A percentile compares a stretch with the other conserved stretches of the same genome.
Evolutionary conservation across 1,284 basidiomycete species (phyloP).

Genomic region (Crucibulum parvulum): DNA sequence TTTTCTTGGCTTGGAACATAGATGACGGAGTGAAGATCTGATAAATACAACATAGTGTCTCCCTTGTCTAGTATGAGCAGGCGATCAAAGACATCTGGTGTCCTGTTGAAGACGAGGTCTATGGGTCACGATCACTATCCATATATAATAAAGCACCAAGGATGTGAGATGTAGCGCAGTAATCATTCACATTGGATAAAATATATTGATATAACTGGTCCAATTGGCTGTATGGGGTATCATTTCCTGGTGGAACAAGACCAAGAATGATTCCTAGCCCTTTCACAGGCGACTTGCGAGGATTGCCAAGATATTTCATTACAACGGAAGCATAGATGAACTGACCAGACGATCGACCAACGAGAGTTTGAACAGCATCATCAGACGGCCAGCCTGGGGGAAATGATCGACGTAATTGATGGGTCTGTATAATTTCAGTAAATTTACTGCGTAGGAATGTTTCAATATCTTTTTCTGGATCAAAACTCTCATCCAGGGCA

Average conservation of each 20-base stretch:
- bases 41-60: no score
- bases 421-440: constrained; percentile 1
- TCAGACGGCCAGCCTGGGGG: constrained; percentile 4
- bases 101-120: no score
- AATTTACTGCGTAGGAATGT: constrained; percentile 7
- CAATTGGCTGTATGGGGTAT: constrained; percentile 4
- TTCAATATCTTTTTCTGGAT: constrained; percentile 7
- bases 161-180: no score
- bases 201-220: constrained; percentile 9
- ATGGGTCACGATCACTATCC: no score
- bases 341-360: constrained; percentile 12
- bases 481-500: constrained; percentile 1
- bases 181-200: neutral
- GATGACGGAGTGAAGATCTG: no score
- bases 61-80: no score
- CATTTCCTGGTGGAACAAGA: neutral
- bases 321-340: constrained; percentile 16
- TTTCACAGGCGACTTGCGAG: neutral
- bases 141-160: no score
- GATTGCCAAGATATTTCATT: constrained; percentile 7
- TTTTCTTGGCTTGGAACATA: no score
- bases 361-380: neutral
- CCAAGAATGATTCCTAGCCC: constrained; percentile 1
- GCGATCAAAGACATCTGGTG: no score
- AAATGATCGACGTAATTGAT: neutral